Evolutionary conservation across 495 filamentous ascomycete species (phyloP).

Genomic region (Penicillium daleae): DNA sequence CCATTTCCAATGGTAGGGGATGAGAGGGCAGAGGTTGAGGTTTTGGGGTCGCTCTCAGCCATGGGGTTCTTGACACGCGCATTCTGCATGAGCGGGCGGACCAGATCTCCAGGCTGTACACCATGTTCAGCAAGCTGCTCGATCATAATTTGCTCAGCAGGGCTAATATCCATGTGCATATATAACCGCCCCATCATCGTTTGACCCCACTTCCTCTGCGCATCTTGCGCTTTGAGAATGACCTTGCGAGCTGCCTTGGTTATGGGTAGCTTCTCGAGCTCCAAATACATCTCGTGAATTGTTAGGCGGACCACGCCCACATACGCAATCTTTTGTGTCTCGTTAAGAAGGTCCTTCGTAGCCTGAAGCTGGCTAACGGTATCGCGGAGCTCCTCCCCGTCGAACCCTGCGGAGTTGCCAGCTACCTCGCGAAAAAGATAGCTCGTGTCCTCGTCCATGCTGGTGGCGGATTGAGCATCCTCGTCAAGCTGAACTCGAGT

Average conservation of each 20-base stretch:
- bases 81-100: slow-evolving; percentile 88
- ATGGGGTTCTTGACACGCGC: slow-evolving; percentile 92
- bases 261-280: slow-evolving; percentile 59
- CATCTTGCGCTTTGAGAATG: slow-evolving; percentile 68
- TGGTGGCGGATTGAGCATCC: slow-evolving; percentile 89
- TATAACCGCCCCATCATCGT: slow-evolving; percentile 96
- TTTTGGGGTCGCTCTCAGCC: slow-evolving; percentile 50
- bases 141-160: slow-evolving; percentile 95
- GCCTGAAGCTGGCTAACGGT: slow-evolving; percentile 88
- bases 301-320: slow-evolving; percentile 84
- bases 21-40: slow-evolving; percentile 34
- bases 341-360: slow-evolving; percentile 92
- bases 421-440: slow-evolving; percentile 83
- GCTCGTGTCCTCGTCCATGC: slow-evolving; percentile 95
- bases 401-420: slow-evolving; percentile 62
- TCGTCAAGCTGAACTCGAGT: slow-evolving; percentile 92
- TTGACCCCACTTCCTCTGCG: slow-evolving; percentile 93
- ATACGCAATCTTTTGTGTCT: slow-evolving; percentile 95
- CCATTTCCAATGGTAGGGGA: slow-evolving; percentile 37
- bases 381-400: slow-evolving; percentile 83
- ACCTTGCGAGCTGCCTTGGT: slow-evolving; percentile 66
- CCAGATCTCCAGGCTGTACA: slow-evolving; percentile 80
- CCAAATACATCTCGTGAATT: slow-evolving; percentile 74
- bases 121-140: slow-evolving; percentile 94
- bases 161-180: slow-evolving; percentile 91